A percentile compares a stretch with the other conserved stretches of the same genome.
phyloP scores from a whole-genome alignment of 1,284 basidiomycete species.

The Ustilago vetiveriae region DNA sequence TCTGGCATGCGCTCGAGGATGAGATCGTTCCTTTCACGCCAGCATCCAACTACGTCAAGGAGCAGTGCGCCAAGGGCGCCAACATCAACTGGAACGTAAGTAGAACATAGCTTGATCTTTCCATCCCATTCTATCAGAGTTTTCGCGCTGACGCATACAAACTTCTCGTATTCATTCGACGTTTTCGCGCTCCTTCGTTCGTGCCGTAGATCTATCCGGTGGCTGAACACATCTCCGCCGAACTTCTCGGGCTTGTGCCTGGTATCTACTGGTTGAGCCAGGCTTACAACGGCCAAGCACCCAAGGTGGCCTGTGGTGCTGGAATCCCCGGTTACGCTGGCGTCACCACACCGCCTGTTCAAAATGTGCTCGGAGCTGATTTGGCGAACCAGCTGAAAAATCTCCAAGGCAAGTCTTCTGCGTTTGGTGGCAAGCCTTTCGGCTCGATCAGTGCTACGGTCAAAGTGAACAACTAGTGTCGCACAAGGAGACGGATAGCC shows the following conservation, averaged over 20 bases:
- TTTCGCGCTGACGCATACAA: background rate
- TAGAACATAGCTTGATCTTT: background rate
- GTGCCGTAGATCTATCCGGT: conserved; percentile 28
- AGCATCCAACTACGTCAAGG: conserved; percentile 43
- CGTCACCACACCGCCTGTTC: conserved; percentile 10
- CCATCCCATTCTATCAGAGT: too few relatives aligned
- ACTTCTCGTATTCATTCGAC: background rate
- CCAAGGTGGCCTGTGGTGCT: conserved; percentile 38
- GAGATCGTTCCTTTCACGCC: conserved; percentile 58
- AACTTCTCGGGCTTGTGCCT: conserved; percentile 35
- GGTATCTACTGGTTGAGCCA: conserved; percentile 36
- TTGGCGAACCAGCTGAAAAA: conserved; percentile 21
- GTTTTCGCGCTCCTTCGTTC: background rate
- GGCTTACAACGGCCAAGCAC: conserved; percentile 32
- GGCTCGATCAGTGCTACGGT: conserved; percentile 4
- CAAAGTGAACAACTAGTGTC: too few relatives aligned
- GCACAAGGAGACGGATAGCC: too few relatives aligned
- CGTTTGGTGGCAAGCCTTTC: conserved; percentile 18
- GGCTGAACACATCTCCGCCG: conserved; percentile 45
- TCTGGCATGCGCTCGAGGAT: conserved; percentile 57
- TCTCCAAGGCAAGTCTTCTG: conserved; percentile 14
- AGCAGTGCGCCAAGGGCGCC: conserved; percentile 60
- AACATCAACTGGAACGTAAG: conserved; percentile 44
- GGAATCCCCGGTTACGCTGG: conserved; percentile 3
- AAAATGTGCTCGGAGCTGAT: conserved; percentile 23